Conservation (phyloP, 805 yeast species). For the Lachancea quebecensis region DNA sequence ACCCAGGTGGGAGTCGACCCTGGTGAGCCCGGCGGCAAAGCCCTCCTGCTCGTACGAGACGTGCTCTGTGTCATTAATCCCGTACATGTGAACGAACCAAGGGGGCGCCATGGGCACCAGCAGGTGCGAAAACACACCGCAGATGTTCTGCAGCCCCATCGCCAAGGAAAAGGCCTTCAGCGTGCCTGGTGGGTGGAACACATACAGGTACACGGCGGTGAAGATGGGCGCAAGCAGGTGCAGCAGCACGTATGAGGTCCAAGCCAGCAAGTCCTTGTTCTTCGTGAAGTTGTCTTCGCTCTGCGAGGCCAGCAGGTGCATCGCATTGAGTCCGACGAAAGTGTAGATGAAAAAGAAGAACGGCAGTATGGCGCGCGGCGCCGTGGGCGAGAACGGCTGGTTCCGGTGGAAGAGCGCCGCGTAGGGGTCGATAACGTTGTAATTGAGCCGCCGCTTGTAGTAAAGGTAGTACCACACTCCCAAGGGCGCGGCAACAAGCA, state of each 20-base stretch:
- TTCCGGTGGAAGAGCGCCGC: slow-evolving; percentile 18
- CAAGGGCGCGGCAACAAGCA: slow-evolving; percentile 18
- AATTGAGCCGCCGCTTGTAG: slow-evolving; percentile 15
- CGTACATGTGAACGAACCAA: slow-evolving; percentile 60
- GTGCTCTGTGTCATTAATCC: slow-evolving; percentile 39
- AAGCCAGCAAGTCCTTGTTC: slow-evolving; percentile 47
- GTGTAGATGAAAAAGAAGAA: slow-evolving; percentile 38
- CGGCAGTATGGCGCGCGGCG: slow-evolving; percentile 19
- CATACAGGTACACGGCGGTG: slow-evolving; percentile 55
- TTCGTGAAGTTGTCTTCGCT: slow-evolving; percentile 33
- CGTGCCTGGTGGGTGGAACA: slow-evolving; percentile 62
- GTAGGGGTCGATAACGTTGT: slow-evolving; percentile 22
- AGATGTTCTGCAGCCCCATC: slow-evolving; percentile 53
- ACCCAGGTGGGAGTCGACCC: slow-evolving; percentile 59
- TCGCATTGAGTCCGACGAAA: slow-evolving; percentile 39
- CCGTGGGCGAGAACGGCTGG: slow-evolving; percentile 11
- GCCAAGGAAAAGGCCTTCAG: slow-evolving; percentile 46
- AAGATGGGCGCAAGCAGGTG: slow-evolving; percentile 57
- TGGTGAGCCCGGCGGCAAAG: slow-evolving; percentile 62
- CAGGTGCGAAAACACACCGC: slow-evolving; percentile 55
- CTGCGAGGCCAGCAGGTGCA: slow-evolving; percentile 36
- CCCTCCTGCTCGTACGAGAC: slow-evolving; percentile 60
- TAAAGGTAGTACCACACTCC: slow-evolving; percentile 25
- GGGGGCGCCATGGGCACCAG: slow-evolving; percentile 69
- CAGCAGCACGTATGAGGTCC: slow-evolving; percentile 55